Evolutionary conservation across 352 stramenopile species (phyloP).

Genomic region (Globisporangium paroecandrum): DNA sequence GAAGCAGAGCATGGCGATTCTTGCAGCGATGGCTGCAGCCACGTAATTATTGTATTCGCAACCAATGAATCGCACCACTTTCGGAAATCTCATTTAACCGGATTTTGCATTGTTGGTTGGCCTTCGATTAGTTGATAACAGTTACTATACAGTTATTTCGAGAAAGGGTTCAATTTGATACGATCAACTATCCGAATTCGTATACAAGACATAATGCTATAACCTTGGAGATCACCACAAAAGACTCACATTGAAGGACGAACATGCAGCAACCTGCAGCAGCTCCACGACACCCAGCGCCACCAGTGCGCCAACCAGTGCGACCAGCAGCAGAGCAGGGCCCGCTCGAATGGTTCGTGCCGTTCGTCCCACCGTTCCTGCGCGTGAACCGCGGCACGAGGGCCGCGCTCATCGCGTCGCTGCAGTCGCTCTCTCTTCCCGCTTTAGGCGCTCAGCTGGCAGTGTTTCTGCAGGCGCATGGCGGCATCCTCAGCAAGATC

Average conservation of each 20-base stretch:
- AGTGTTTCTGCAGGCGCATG: constrained; percentile 24
- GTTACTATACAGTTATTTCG: too few species aligned
- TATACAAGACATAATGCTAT: too few species aligned
- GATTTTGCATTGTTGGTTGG: too few species aligned
- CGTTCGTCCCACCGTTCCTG: constrained; percentile 79
- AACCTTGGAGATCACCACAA: neutral
- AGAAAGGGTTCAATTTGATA: neutral
- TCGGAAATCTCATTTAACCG: too few species aligned
- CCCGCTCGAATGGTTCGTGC: constrained; percentile 66
- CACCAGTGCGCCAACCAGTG: neutral
- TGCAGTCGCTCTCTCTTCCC: constrained; percentile 25
- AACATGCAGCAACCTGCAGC: constrained; percentile 8
- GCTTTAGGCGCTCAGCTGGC: constrained; percentile 16
- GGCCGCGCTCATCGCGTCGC: constrained; percentile 36
- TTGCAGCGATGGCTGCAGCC: constrained; percentile 29
- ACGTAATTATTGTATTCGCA: constrained; percentile 15
- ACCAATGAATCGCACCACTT: neutral
- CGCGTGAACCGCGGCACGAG: constrained; percentile 76
- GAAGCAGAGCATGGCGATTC: constrained; percentile 33
- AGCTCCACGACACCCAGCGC: neutral
- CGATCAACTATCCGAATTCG: neutral
- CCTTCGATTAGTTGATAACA: too few species aligned
- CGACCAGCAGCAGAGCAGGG: constrained; percentile 23
- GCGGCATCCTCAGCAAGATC: constrained; percentile 22
- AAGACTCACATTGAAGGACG: neutral